Conservation (phyloP, 768 basidiomycete genomes). For the Boletus pseudopeckii region DNA sequence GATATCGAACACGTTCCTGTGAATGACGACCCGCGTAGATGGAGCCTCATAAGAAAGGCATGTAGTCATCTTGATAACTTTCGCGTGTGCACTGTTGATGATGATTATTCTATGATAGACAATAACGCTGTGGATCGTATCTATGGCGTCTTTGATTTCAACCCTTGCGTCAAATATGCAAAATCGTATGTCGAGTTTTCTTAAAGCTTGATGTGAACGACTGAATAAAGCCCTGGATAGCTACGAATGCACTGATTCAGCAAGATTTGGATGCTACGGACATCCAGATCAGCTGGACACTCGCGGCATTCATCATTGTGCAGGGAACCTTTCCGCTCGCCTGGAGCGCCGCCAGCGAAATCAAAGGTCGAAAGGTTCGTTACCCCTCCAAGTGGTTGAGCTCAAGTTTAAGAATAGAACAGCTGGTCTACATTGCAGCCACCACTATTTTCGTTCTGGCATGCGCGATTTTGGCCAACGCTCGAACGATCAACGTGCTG, state of each 20-base stretch:
- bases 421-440: conserved; percentile 56
- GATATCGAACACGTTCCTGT: conserved; percentile 43
- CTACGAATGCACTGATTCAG: conserved; percentile 61
- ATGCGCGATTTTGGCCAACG: conserved; percentile 54
- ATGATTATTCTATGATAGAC: conserved; percentile 12
- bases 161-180: conserved; percentile 30
- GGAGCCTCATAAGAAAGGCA: conserved; percentile 57
- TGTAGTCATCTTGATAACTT: conserved; percentile 5
- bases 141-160: conserved; percentile 22
- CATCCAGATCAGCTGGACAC: conserved; percentile 59
- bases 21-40: conserved; percentile 57
- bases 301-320: conserved; percentile 69
- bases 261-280: conserved; percentile 55
- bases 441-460: conserved; percentile 52
- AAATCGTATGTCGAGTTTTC: conserved; percentile 21
- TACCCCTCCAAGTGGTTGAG: not conserved
- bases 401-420: conserved; percentile 1
- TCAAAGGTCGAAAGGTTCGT: conserved; percentile 68
- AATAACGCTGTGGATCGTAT: conserved; percentile 28
- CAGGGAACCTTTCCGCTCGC: conserved; percentile 67
- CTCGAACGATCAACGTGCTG: conserved; percentile 49
- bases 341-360: conserved; percentile 70
- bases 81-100: not conserved
- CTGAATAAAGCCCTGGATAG: conserved; percentile 32
- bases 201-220: not conserved